Evolutionary conservation across 768 basidiomycete genomes (phyloP).

Genomic region (Suillus luteus): DNA sequence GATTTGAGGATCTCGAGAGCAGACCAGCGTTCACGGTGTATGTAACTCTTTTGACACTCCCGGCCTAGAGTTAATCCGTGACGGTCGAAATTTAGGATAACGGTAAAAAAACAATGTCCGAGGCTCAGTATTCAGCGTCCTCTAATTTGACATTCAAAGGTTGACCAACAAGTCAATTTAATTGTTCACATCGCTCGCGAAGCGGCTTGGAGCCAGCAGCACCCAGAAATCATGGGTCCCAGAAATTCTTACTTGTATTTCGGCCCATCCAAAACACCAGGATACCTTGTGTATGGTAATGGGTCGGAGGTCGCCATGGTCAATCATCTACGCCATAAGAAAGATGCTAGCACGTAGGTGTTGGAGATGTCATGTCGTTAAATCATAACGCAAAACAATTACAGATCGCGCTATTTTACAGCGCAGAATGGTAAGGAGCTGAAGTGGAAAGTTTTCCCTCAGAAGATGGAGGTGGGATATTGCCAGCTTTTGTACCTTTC

Average conservation of each 20-base stretch:
- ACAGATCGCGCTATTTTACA: conserved; percentile 74
- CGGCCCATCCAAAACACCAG: conserved; percentile 61
- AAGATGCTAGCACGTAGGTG: conserved; percentile 65
- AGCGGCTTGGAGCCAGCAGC: conserved; percentile 63
- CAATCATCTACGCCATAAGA: conserved; percentile 56
- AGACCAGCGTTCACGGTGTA: conserved; percentile 70
- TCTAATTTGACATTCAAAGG: conserved; percentile 38
- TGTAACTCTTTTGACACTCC: conserved; percentile 27
- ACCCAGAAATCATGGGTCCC: conserved; percentile 79
- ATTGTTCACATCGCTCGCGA: conserved; percentile 69
- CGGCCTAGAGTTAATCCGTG: conserved; percentile 11
- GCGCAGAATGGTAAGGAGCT: conserved; percentile 67
- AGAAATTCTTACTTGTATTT: conserved; percentile 75
- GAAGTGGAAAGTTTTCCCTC: conserved; percentile 70
- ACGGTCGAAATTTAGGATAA: conserved; percentile 20
- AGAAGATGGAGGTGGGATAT: conserved; percentile 66
- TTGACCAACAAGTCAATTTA: conserved; percentile 56
- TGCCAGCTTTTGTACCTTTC: conserved; percentile 1
- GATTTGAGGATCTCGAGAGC: conserved; percentile 64
- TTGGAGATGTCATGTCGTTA: not conserved
- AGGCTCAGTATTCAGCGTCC: not conserved
- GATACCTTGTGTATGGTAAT: conserved; percentile 71
- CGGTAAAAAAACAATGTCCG: conserved; percentile 16
- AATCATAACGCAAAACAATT: not conserved
- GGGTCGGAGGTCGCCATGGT: conserved; percentile 59